Evolutionary conservation across 768 basidiomycete species (phyloP).

Genomic region (Boletus huronensis): DNA sequence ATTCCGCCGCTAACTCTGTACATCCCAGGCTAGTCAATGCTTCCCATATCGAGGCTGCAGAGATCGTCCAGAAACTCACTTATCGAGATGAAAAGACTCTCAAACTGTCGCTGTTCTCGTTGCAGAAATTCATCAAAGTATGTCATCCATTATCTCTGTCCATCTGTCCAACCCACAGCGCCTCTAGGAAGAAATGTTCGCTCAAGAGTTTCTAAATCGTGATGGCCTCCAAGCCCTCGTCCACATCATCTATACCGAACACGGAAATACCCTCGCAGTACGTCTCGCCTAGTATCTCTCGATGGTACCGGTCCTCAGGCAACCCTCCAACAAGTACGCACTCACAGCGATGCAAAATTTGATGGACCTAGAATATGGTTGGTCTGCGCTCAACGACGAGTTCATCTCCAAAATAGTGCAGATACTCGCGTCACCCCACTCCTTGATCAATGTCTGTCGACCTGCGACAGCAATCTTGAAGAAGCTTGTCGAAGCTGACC

Average conservation of each 20-base stretch:
- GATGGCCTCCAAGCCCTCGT: constrained; percentile 72
- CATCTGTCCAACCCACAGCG: not conserved
- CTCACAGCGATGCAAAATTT: constrained; percentile 82
- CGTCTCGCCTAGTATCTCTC: constrained; percentile 19
- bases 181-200: constrained; percentile 77
- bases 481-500: constrained; percentile 85
- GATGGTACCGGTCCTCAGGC: constrained; percentile 3
- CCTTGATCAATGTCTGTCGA: constrained; percentile 85
- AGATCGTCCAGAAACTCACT: constrained; percentile 67
- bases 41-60: constrained; percentile 73
- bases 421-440: constrained; percentile 69
- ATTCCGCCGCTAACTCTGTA: not conserved
- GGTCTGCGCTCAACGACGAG: constrained; percentile 63
- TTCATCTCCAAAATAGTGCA: constrained; percentile 80
- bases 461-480: constrained; percentile 90
- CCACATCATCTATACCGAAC: constrained; percentile 57
- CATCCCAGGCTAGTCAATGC: constrained; percentile 68
- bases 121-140: constrained; percentile 79
- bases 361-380: constrained; percentile 84
- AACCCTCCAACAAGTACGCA: constrained; percentile 56
- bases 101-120: constrained; percentile 66
- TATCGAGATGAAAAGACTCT: constrained; percentile 57
- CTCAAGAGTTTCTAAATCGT: constrained; percentile 69
- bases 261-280: constrained; percentile 86
- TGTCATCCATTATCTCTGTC: constrained; percentile 15